Evolutionary conservation across 2,329 filamentous ascomycete species (phyloP), one percentile per base, ranked within the genome.

Genomic region (Clarireedia paspali): DNA sequence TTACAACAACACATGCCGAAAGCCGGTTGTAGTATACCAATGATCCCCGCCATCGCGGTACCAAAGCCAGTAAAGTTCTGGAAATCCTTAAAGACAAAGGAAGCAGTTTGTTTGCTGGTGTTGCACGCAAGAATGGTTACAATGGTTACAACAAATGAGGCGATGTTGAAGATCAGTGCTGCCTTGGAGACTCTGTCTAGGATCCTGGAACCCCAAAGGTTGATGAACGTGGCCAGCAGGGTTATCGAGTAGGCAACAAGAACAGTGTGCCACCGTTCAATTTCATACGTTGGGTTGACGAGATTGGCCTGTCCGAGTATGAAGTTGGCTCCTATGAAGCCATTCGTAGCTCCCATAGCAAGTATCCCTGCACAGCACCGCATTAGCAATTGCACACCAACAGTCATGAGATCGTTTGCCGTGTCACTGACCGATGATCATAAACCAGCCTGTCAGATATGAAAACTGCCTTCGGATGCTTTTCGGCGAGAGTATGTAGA

Each of bases 181-280:
- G 70, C 74, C 20, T 74, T 73, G 5, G 76, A 76, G 26, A 81
- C 72, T 51, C 73, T 75, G 62, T 81, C 75, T 12, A 83, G 70
- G 5, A 78, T 68, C 42, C 75, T 74, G 0, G 77, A 72, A 2
- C 75, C 70, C 67, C 74, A 78, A 47, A 80, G 70, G 60, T 82
- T 83, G 54, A 77, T 69, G 2, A 64, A 66, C 0, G 75, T 67
- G 2, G 75, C 74, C 6, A 77, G 51, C 10, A 74, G 57, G 0
- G 75, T 74, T 38, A 81, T 71, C 7, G 73, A 64, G 57, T 80
- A 82, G 3, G 78, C 73, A 0, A 81, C 70, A 2, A 82, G 69
- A 0, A 80, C 77, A 0, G 75, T 77, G 58, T 82, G 79, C 79
- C 79, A 82, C 38, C 79, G 71, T 60, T 80, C 68, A 54, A 82